Base-by-base conservation (phyloP, 345 rosid species). In the Passiflora organensis region DNA sequence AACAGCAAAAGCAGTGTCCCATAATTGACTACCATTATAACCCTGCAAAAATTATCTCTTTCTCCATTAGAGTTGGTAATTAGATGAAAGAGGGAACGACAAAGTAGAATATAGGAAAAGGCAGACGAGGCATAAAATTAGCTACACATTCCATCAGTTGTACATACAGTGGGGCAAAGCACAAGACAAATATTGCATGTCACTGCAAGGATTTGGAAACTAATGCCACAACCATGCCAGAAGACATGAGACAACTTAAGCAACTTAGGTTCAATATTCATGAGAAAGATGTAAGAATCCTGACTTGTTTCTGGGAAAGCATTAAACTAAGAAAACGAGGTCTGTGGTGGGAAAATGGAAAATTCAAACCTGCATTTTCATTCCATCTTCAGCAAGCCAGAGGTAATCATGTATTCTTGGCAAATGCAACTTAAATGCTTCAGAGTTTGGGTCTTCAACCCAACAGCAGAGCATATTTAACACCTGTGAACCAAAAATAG, bases 331-430 rank as follows among this genome's bases (percentile, higher is more conserved):
- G 13, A 17, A n/a, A n/a, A n/a, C n/a, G n/a, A n/a, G n/a, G n/a
- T n/a, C n/a, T n/a, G n/a, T 25, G 53, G 48, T 19, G 37, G 36
- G 44, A 42, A 39, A 6, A 21, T 0, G 6, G 2, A 43, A 20
- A 14, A 38, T 6, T 63, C 21, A 22, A 52, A 83, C 97, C 99
- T 89, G 95, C 96, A 93, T 83, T 85, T 93, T 93, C 99, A 89
- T 86, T 66, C 99, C 99, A 80, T 93, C 99, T 82, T 93, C 97
- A 54, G 99, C 97, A 61, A 89, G 4, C 99, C 99, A 93, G 39
- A 93, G 76, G 66, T 75, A 89, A 69, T 93, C 99, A 64, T 80
- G 23, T 53, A 93, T 58, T 75, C 99, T 79, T 51, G 95, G 89
- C 64, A 93, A 76, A 69, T 93, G 99, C 71, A 81, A 68, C 59